Evolutionary conservation across 805 yeast genomes (phyloP).

Genomic region (Torulaspora maleeae): DNA sequence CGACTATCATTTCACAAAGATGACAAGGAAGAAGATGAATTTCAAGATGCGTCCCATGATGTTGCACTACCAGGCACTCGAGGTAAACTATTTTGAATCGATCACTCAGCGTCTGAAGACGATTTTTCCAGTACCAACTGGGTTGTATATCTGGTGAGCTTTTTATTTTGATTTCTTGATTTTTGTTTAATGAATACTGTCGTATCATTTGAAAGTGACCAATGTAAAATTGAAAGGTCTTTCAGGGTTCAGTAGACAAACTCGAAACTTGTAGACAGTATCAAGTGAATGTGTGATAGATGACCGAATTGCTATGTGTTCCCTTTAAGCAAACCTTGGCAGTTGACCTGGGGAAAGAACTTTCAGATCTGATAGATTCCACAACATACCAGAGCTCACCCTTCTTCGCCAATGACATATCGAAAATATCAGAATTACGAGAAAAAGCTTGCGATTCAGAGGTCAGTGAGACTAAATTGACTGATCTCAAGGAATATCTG

Average conservation of each 20-base stretch:
- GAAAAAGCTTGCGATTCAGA: slow-evolving; percentile 37
- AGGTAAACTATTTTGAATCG: slow-evolving; percentile 25
- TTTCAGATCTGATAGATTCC: slow-evolving; percentile 43
- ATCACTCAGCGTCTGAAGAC: not conserved
- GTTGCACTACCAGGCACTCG: slow-evolving; percentile 24
- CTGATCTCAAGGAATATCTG: slow-evolving; percentile 44
- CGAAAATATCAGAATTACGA: slow-evolving; percentile 43
- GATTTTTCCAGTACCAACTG: not conserved
- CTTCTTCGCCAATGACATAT: slow-evolving; percentile 42
- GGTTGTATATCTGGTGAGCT: not conserved
- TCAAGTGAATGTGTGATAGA: slow-evolving; percentile 1
- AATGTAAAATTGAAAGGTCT: not conserved
- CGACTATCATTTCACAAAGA: slow-evolving; percentile 14
- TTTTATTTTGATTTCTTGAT: not conserved
- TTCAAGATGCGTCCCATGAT: slow-evolving; percentile 32
- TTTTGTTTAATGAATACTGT: not conserved
- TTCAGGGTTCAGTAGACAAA: not conserved
- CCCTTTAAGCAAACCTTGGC: slow-evolving; percentile 48
- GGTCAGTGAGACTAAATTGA: slow-evolving; percentile 37
- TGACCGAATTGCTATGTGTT: slow-evolving; percentile 44
- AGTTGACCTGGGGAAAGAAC: slow-evolving; percentile 39
- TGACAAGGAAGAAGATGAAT: slow-evolving; percentile 24
- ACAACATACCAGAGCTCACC: slow-evolving; percentile 45
- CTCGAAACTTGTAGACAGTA: not conserved
- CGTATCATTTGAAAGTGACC: not conserved